phyloP scores from a whole-genome alignment of 1,284 basidiomycete genomes.

The Vanrija pseudolonga region DNA sequence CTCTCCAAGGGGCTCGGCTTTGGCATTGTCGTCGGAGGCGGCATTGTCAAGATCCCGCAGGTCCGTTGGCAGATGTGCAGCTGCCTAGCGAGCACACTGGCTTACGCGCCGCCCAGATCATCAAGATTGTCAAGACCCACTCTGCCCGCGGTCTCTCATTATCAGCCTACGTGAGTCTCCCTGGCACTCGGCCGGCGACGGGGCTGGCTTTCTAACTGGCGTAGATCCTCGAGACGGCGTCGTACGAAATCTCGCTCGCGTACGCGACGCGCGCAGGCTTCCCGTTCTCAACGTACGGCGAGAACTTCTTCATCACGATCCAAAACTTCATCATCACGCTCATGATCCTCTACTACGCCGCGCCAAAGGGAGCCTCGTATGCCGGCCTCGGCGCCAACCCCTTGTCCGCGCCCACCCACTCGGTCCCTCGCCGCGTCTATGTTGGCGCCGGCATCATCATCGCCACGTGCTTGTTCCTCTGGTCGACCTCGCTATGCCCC shows the following conservation, averaged over 20 bases:
- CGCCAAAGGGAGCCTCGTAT: conserved; percentile 6
- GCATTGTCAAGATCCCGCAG: conserved; percentile 94
- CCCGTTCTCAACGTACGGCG: conserved; percentile 93
- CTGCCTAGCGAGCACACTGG: conserved; percentile 48
- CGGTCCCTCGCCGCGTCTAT: conserved; percentile 19
- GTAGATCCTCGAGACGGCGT: conserved; percentile 67
- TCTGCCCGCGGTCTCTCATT: conserved; percentile 82
- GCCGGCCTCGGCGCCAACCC: conserved; percentile 2
- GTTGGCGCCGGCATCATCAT: conserved; percentile 52
- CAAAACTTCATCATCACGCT: conserved; percentile 79
- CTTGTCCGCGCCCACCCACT: background rate
- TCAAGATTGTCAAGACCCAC: conserved; percentile 55
- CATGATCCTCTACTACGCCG: conserved; percentile 63
- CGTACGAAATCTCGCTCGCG: conserved; percentile 80
- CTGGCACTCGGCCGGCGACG: background rate
- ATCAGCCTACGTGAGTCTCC: conserved; percentile 60
- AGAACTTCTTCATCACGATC: conserved; percentile 80
- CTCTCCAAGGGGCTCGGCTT: conserved; percentile 89
- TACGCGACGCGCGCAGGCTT: conserved; percentile 80
- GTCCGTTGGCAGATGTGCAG: conserved; percentile 47
- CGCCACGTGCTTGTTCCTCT: conserved; percentile 53
- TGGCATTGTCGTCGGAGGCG: conserved; percentile 84
- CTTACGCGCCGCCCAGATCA: too few relatives aligned
- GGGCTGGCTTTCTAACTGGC: background rate
- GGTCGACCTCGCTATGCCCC: conserved; percentile 43